These are phyloP conservation scores for Erigeron canadensis DNA, from an alignment of 129 eudicot genomes.

Conservation along the genomic window DNA sequence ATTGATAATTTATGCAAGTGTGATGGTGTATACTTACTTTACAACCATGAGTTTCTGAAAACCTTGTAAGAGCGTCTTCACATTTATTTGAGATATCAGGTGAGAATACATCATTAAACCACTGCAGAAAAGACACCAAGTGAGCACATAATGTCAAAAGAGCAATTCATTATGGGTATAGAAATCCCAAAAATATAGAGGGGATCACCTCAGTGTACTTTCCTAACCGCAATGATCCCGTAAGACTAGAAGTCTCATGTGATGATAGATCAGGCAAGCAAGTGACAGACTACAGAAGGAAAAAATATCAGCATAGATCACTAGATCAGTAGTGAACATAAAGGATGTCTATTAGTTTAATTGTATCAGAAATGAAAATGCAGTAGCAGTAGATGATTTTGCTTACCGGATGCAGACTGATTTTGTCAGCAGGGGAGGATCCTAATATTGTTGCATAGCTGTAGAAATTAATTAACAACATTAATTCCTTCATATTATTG, in stretches of 20 bases:
- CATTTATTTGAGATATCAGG: constrained; percentile 81
- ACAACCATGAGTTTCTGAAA: constrained; percentile 68
- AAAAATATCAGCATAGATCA: neutral
- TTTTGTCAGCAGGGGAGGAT: constrained; percentile 68
- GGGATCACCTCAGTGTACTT: constrained; percentile 80
- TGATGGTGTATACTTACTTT: constrained; percentile 40
- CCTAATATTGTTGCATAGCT: constrained; percentile 98
- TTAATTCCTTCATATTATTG: neutral
- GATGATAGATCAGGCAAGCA: constrained; percentile 76
- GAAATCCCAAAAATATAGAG: constrained; percentile 6
- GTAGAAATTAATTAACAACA: constrained; percentile 31
- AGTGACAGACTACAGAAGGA: constrained; percentile 63
- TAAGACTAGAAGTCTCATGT: constrained; percentile 38
- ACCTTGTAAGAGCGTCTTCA: constrained; percentile 61
- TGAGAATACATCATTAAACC: constrained; percentile 95
- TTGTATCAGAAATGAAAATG: constrained; percentile 11
- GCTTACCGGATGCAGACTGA: constrained; percentile 76
- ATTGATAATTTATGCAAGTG: neutral
- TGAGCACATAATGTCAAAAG: constrained; percentile 22
- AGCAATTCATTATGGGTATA: neutral
- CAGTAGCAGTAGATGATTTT: neutral
- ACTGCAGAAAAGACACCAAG: constrained; percentile 44
- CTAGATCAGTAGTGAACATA: neutral
- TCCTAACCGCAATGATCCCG: constrained; percentile 72
- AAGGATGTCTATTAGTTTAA: neutral